Base-by-base conservation (phyloP, 2,329 filamentous ascomycete genomes). In the Claviceps digitariae region DNA sequence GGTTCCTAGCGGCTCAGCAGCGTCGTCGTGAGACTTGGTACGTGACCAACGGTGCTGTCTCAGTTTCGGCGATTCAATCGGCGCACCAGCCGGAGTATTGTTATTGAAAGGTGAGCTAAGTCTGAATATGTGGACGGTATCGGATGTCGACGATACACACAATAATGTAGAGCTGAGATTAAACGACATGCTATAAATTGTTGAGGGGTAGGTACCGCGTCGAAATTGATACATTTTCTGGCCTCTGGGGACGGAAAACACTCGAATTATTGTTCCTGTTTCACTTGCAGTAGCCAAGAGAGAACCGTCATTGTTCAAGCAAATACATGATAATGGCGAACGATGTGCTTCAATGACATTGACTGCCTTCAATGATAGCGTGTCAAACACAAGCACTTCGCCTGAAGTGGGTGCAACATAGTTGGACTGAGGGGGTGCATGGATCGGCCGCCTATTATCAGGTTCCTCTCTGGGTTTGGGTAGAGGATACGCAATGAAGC, bases 121-220 rank as follows among this genome's bases (percentile, higher is more conserved):
- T 52, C 90, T 88, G 73, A 98, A 98, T 51, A 98, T 90, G 66
- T 98, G 93, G 10, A 98, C 85, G 0, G 93, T 98, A 63, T 98
- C 93, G 0, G 90, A 95, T 1, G 90, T 90, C 3, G 91, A 97
- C 5, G 93, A 97, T 43, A 98, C 90, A 63, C 90, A 96, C 38
- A 98, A 79, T 12, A 98, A 75, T 1, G 90, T 95, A 2, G 90
- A 95, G 55, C 87, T 90, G 50, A 90, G 83, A 68, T 98, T 98
- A 72, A 98, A 98, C 1, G 90, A 95, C 90, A 98, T 96, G 79
- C 90, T 95, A 72, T 90, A 96, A 61, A 98, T 98, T 43, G 88
- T 86, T 1, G 90, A 90, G 0, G 93, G 93, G 69, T 96, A 96
- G 2, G 91, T 96, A 45, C 93, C 93, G 58, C 93, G 83, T 55